These are phyloP conservation scores for Colletotrichum viniferum DNA, from an alignment of 2,329 filamentous ascomycete genomes.

Conservation along the genomic window DNA sequence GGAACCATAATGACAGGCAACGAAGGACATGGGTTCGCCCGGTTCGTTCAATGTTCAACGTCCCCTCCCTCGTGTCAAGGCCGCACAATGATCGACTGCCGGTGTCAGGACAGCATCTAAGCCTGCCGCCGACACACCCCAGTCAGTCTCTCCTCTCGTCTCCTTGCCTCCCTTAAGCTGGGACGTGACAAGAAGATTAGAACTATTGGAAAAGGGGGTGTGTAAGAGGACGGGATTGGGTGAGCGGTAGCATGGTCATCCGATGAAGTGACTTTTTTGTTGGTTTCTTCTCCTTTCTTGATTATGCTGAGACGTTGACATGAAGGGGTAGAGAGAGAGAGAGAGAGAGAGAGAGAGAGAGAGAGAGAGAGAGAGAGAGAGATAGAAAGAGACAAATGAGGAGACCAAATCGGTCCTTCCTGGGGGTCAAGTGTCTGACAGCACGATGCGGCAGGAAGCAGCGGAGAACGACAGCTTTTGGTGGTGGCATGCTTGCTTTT, in stretches of 20 bases:
- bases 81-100: constrained; percentile 10
- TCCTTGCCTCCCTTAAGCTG: background rate
- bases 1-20: constrained; percentile 6
- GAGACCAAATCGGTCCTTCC: background rate
- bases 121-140: background rate
- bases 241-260: background rate
- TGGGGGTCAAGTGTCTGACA: background rate
- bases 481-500: background rate
- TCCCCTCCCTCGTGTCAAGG: constrained; percentile 1
- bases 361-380: background rate
- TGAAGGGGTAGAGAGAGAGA: background rate
- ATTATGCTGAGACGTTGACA: constrained; percentile 16
- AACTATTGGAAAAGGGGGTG: background rate
- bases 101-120: constrained; percentile 5
- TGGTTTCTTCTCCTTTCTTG: background rate
- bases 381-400: background rate
- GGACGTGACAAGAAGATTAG: background rate
- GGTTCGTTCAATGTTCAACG: background rate
- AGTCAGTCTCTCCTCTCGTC: background rate
- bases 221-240: background rate
- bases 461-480: background rate
- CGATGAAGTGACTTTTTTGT: constrained; percentile 3
- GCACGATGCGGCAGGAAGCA: background rate
- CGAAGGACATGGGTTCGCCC: background rate
- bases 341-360: too few relatives aligned